Evolutionary conservation across 768 basidiomycete genomes (phyloP).

Genomic region (Leccinum variicolor): DNA sequence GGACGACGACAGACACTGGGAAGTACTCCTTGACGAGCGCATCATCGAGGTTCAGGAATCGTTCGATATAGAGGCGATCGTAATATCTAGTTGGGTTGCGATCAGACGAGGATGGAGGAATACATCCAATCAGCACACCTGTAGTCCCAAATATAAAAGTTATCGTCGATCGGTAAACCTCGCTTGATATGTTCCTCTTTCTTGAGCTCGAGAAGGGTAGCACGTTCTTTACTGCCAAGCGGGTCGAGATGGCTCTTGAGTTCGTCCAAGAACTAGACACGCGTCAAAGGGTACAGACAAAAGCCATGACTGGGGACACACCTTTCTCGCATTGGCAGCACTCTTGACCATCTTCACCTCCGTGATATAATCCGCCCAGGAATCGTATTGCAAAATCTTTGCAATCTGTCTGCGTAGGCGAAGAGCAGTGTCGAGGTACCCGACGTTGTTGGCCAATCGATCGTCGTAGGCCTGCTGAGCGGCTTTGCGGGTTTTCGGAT

Average conservation of each 20-base stretch:
- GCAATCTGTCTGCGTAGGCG: slow-evolving; percentile 70
- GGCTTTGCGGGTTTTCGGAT: slow-evolving; percentile 61
- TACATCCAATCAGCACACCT: slow-evolving; percentile 36
- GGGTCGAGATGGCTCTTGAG: slow-evolving; percentile 72
- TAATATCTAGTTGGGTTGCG: slow-evolving; percentile 15
- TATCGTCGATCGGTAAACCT: slow-evolving; percentile 46
- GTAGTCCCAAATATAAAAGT: slow-evolving; percentile 86
- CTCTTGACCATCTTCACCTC: slow-evolving; percentile 86
- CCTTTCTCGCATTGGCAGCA: slow-evolving; percentile 56
- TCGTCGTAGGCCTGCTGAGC: slow-evolving; percentile 69
- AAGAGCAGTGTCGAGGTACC: slow-evolving; percentile 63
- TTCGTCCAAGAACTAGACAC: slow-evolving; percentile 67
- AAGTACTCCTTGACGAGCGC: slow-evolving; percentile 83
- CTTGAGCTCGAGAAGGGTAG: slow-evolving; percentile 68
- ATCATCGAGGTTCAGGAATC: slow-evolving; percentile 64
- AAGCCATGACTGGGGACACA: slow-evolving; percentile 21
- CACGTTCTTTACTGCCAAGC: slow-evolving; percentile 64
- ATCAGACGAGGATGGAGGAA: not conserved
- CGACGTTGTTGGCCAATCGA: slow-evolving; percentile 66
- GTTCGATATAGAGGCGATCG: slow-evolving; percentile 47
- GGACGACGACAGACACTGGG: slow-evolving; percentile 77
- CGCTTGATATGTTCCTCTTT: slow-evolving; percentile 54
- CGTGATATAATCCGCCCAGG: slow-evolving; percentile 82
- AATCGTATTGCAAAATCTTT: slow-evolving; percentile 64
- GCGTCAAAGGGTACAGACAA: not conserved